Conservation (phyloP, 768 basidiomycete species). For the Coprinopsis cinerea region DNA sequence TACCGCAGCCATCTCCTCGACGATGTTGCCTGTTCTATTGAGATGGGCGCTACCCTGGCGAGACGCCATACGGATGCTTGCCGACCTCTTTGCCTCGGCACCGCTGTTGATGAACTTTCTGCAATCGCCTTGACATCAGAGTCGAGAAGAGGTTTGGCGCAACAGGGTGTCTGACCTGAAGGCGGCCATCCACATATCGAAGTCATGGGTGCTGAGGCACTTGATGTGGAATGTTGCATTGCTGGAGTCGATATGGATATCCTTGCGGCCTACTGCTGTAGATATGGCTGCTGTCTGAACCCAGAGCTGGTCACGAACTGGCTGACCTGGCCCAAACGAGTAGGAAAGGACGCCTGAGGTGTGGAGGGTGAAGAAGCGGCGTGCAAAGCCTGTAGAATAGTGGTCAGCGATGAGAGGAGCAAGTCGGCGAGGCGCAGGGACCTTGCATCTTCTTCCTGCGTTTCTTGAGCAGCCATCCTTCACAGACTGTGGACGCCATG, state of each 20-base stretch:
- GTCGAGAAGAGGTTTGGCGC: slow-evolving; percentile 6
- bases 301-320: slow-evolving; percentile 63
- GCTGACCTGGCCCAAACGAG: slow-evolving; percentile 65
- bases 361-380: slow-evolving; percentile 71
- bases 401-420: not conserved
- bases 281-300: slow-evolving; percentile 73
- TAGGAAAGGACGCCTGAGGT: slow-evolving; percentile 70
- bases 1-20: slow-evolving; percentile 66
- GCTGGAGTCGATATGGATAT: slow-evolving; percentile 76
- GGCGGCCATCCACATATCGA: slow-evolving; percentile 66
- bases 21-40: slow-evolving; percentile 43
- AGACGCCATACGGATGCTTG: slow-evolving; percentile 33
- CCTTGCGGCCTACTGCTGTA: slow-evolving; percentile 63
- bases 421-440: not conserved
- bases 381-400: slow-evolving; percentile 62
- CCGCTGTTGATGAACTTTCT: slow-evolving; percentile 62
- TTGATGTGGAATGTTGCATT: slow-evolving; percentile 79
- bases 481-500: slow-evolving; percentile 30
- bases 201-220: slow-evolving; percentile 67
- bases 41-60: slow-evolving; percentile 40
- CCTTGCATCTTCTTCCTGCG: slow-evolving; percentile 87
- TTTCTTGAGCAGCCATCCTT: slow-evolving; percentile 87
- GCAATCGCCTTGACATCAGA: slow-evolving; percentile 15
- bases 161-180: slow-evolving; percentile 46
- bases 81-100: slow-evolving; percentile 37